Base-by-base conservation (phyloP, 106 monocot genomes). In the Amphibolis antarctica region DNA sequence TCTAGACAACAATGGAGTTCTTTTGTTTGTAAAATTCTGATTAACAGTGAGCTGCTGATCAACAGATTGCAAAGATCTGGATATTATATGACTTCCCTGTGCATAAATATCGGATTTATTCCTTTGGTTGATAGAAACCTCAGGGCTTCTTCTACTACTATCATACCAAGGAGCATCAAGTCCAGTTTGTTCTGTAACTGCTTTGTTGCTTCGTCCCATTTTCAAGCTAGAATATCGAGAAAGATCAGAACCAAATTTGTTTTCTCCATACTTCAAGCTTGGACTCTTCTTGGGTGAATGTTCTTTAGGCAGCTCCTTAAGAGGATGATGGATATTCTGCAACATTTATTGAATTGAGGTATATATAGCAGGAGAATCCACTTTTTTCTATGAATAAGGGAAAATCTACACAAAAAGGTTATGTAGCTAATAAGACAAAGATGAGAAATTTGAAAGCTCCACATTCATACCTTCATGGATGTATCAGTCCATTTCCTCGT, bases 401-500 rank as follows among this genome's bases (percentile, higher is more conserved):
- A 36, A 36, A 36, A 36, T 7, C 4, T 4, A 36, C 7, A 2
- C 2, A 7, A 36, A 36, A 36, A 36, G 36, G 5, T 47, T 17
- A 59, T 18, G 20, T 24, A 3, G 22, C 22, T 21, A 55, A 55
- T 12, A 9, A 55, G 1, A 20, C 2, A 24, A 21, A 21, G n/a
- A 21, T 12, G 55, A 21, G 18, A 12, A 43, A 46, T 19, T 1
- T 12, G n/a, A 24, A 47, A 23, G 44, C 1, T 62, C 28, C 15
- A 57, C 57, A 57, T 57, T 13, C 28, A 42, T 42, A 86, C 79
- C 65, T 77, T 83, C 24, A 31, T 50, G 26, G 72, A 43, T 47
- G 73, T 65, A 63, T 89, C 81, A 24, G 70, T 21, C 83, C 77
- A 78, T 61, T 75, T 78, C 71, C 79, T 74, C 45, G 59, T 46